Evolutionary conservation across 1,284 basidiomycete genomes (phyloP).

Genomic region (Cutaneotrichosporon curvatum): DNA sequence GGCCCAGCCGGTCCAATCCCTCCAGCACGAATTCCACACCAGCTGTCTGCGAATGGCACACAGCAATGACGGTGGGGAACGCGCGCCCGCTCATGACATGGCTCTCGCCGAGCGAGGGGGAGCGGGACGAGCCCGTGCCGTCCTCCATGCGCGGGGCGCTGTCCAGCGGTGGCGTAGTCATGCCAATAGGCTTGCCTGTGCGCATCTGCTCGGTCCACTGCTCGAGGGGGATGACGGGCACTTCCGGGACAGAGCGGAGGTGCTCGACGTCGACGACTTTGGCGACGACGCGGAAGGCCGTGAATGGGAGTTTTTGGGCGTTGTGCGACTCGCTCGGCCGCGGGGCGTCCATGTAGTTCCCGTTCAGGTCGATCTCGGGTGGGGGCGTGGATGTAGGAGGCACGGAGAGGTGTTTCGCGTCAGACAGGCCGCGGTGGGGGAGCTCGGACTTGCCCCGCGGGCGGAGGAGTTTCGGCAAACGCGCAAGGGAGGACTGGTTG

Average conservation of each 20-base stretch:
- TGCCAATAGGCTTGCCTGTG: conserved; percentile 15
- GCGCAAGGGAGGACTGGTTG: conserved; percentile 20
- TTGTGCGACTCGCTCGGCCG: conserved; percentile 2
- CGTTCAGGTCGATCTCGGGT: not conserved
- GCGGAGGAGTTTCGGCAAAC: conserved; percentile 38
- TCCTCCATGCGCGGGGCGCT: not conserved
- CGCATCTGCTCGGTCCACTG: conserved; percentile 21
- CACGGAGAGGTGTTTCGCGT: conserved; percentile 8
- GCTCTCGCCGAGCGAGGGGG: conserved; percentile 1
- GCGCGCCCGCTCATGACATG: conserved; percentile 22
- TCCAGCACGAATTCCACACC: conserved; percentile 47
- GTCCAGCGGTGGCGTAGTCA: conserved; percentile 12
- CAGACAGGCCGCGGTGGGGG: not conserved
- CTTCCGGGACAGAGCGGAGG: conserved; percentile 26
- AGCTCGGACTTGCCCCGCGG: conserved; percentile 18
- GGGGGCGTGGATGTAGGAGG: conserved; percentile 11
- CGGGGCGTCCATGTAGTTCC: too few species aligned
- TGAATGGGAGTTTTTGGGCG: conserved; percentile 39
- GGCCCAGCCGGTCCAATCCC: conserved; percentile 43
- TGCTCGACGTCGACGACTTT: conserved; percentile 39
- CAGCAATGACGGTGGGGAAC: conserved; percentile 46
- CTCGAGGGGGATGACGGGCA: conserved; percentile 19
- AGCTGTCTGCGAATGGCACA: conserved; percentile 42
- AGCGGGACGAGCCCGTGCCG: not conserved
- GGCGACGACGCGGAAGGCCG: conserved; percentile 42